Base-by-base conservation (phyloP, 129 eudicot genomes). In the Pulicaria dysenterica region DNA sequence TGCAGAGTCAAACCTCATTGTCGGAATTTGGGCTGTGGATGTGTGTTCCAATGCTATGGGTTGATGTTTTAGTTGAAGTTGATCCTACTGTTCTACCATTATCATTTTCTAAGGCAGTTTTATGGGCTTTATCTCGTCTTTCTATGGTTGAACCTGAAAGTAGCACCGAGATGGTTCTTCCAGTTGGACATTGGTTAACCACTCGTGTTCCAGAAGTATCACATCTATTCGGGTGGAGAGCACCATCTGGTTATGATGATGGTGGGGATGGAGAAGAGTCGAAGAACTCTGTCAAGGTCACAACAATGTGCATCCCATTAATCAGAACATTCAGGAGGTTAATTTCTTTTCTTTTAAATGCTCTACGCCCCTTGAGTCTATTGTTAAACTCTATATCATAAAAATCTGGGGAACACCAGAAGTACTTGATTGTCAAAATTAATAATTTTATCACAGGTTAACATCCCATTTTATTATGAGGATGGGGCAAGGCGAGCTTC, bases 21-120 rank as follows among this genome's bases (percentile, higher is more conserved):
- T 64, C 50, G 16, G 92, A 80, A 48, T 85, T 48, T 63, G 84
- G 73, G 75, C 73, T 40, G 64, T 93, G 98, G 98, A 83, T 93
- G 96, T 93, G 98, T 75, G 78, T 84, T 61, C 98, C 98, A 53
- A 90, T 87, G 95, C 73, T 93, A 36, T 93, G 98, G 98, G 78
- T 77, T 74, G 95, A 89, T 77, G 91, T 93, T 46, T 81, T 93
- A 75, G 85, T 85, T 69, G 96, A 88, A 79, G 90, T 86, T 69
- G 91, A 90, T 61, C 95, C 95, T 19, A 70, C 72, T 44, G 77
- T 84, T 73, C 89, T 93, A 73, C 96, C 98, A 14, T 15, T 85
- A 47, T 85, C 98, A 50, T 82, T 93, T 77, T 80, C 92, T 53
- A 93, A 90, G 85, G 92, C 95, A 36, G 96, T 85, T 59, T 71